Conservation (phyloP, 306 rosid genomes). For the Trifolium pratense region DNA sequence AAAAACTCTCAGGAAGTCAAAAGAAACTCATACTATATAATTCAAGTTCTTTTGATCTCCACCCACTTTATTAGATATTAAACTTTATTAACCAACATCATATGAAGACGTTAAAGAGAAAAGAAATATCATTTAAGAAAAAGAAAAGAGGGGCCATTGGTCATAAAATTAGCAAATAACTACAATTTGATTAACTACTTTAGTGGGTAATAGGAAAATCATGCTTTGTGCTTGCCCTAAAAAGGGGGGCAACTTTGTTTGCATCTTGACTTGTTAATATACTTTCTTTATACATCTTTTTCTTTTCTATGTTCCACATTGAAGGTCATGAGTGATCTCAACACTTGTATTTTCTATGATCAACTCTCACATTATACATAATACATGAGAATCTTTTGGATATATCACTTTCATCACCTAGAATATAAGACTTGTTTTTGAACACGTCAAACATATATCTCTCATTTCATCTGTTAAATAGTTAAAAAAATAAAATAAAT, state of each 20-base stretch:
- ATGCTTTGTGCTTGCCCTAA: conserved; percentile 10
- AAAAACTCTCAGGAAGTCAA: no score
- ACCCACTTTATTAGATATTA: no score
- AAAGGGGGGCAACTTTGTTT: neutral
- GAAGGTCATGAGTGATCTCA: neutral
- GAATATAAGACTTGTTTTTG: conserved; percentile 9
- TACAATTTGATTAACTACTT: conserved; percentile 13
- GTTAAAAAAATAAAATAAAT: neutral
- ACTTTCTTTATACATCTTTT: no score
- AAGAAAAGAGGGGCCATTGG: neutral
- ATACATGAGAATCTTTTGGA: conserved; percentile 12
- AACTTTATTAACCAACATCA: neutral
- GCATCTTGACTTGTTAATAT: no score
- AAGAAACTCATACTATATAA: no score
- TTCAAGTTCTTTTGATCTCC: no score
- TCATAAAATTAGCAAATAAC: neutral
- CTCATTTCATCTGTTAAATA: neutral
- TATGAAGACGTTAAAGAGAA: neutral
- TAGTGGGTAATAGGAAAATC: conserved; percentile 22
- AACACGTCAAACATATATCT: conserved; percentile 13
- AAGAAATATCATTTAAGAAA: neutral
- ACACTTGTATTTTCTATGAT: neutral
- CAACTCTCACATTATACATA: conserved; percentile 16
- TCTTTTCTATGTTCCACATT: neutral
- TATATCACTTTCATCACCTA: neutral